A percentile compares a stretch with the other conserved stretches of the same genome.
Evolutionary conservation across 2,329 filamentous ascomycete genomes (phyloP).

Genomic region (Coniochaeta ligniaria): DNA sequence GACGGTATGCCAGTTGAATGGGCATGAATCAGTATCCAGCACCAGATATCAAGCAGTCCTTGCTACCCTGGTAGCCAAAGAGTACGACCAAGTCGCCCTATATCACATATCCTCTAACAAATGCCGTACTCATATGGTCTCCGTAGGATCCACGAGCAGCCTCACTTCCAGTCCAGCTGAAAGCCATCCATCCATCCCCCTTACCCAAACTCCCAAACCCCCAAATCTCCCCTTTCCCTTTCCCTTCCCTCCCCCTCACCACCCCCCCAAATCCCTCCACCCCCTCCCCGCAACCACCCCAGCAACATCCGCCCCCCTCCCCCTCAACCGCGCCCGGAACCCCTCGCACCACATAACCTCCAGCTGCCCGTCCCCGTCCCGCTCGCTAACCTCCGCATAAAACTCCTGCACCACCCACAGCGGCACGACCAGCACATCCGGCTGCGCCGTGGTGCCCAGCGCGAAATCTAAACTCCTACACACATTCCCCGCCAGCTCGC

Average conservation of each 20-base stretch:
- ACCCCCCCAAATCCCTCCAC: slow-evolving; percentile 22
- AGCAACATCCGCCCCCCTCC: slow-evolving; percentile 32
- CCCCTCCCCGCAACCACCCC: slow-evolving; percentile 26
- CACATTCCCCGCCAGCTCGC: slow-evolving; percentile 38
- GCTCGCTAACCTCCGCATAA: slow-evolving; percentile 29
- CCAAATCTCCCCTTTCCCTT: background rate
- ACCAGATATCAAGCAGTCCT: background rate
- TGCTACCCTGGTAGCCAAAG: background rate
- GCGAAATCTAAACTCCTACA: slow-evolving; percentile 44
- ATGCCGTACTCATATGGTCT: background rate
- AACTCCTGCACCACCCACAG: slow-evolving; percentile 34
- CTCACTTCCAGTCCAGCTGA: background rate
- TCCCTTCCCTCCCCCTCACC: background rate
- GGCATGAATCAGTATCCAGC: background rate
- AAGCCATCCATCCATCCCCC: background rate
- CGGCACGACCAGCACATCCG: slow-evolving; percentile 36
- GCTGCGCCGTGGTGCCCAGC: slow-evolving; percentile 34
- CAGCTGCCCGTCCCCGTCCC: slow-evolving; percentile 31
- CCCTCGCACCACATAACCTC: slow-evolving; percentile 39
- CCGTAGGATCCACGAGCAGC: background rate
- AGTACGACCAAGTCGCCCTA: background rate
- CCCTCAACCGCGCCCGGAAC: slow-evolving; percentile 30
- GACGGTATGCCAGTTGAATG: background rate
- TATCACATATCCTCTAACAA: background rate
- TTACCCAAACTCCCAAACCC: background rate